Conservation (phyloP, 805 yeast genomes). For the Dipodascopsis uninucleata region DNA sequence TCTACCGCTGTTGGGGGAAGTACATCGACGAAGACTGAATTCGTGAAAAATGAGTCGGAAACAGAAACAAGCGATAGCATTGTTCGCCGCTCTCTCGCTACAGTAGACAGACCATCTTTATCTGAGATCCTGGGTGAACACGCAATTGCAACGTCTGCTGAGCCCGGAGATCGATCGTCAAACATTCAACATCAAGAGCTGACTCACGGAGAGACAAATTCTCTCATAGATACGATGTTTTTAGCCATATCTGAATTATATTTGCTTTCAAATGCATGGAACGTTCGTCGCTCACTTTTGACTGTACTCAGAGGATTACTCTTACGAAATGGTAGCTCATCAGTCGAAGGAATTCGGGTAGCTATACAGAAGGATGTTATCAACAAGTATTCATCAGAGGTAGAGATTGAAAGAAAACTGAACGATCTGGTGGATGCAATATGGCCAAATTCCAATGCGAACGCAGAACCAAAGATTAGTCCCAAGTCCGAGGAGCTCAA, state of each 20-base stretch:
- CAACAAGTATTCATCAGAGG: conserved; percentile 24
- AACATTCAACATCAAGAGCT: conserved; percentile 10
- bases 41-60: too few relatives aligned
- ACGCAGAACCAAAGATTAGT: conserved; percentile 5
- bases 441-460: conserved; percentile 16
- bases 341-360: conserved; percentile 28
- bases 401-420: conserved; percentile 23
- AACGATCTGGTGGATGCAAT: conserved; percentile 16
- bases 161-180: background rate
- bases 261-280: conserved; percentile 30
- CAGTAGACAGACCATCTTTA: too few relatives aligned
- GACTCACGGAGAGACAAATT: conserved; percentile 22
- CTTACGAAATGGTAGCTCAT: conserved; percentile 27
- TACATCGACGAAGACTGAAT: too few relatives aligned
- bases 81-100: too few relatives aligned
- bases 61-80: too few relatives aligned
- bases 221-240: conserved; percentile 25
- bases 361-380: conserved; percentile 26
- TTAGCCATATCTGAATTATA: conserved; percentile 27
- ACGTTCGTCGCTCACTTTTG: conserved; percentile 27
- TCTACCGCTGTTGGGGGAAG: too few relatives aligned
- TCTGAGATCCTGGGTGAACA: too few relatives aligned
- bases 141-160: background rate
- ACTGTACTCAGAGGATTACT: conserved; percentile 28
- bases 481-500: conserved; percentile 21